Evolutionary conservation across 768 basidiomycete genomes (phyloP).

Genomic region (Saitozyma podzolica): DNA sequence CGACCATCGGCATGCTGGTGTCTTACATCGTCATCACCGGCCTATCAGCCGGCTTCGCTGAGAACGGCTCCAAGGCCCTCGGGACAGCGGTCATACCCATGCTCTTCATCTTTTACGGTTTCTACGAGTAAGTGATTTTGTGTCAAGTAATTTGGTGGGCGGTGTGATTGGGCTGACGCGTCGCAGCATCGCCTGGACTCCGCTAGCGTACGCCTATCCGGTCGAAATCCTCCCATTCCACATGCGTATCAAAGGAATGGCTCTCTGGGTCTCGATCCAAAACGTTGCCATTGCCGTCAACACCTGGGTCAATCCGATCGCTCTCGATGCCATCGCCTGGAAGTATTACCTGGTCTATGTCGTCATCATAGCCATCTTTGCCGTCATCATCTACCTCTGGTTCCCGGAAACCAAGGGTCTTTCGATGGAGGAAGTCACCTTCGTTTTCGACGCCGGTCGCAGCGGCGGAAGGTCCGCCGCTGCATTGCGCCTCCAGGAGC

Average conservation of each 20-base stretch:
- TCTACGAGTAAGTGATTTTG: slow-evolving; percentile 12
- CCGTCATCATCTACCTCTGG: slow-evolving; percentile 21
- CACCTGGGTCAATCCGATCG: slow-evolving; percentile 4
- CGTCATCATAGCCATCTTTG: slow-evolving; percentile 12
- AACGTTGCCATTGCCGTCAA: slow-evolving; percentile 28
- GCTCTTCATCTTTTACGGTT: slow-evolving; percentile 19
- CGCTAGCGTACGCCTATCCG: slow-evolving; percentile 14
- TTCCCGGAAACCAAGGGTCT: slow-evolving; percentile 26
- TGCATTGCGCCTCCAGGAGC: too few relatives aligned
- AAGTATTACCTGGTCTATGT: slow-evolving; percentile 19
- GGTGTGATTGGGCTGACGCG: neutral
- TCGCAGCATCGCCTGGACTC: slow-evolving; percentile 23
- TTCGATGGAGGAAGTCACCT: slow-evolving; percentile 13
- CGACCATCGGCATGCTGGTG: slow-evolving; percentile 27
- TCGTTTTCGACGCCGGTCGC: slow-evolving; percentile 13
- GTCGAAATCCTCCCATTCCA: slow-evolving; percentile 59
- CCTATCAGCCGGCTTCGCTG: slow-evolving; percentile 35
- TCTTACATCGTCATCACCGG: slow-evolving; percentile 27
- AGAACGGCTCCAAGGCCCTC: slow-evolving; percentile 12
- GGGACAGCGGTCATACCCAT: slow-evolving; percentile 39
- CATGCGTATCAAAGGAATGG: slow-evolving; percentile 82
- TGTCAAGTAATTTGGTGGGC: slow-evolving; percentile 17
- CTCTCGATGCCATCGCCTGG: neutral
- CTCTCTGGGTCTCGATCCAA: slow-evolving; percentile 52
- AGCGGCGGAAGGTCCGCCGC: slow-evolving; percentile 2